Evolutionary conservation across 805 yeast genomes (phyloP), one percentile per base, ranked within the genome.

Genomic region (Saturnispora dispora): DNA sequence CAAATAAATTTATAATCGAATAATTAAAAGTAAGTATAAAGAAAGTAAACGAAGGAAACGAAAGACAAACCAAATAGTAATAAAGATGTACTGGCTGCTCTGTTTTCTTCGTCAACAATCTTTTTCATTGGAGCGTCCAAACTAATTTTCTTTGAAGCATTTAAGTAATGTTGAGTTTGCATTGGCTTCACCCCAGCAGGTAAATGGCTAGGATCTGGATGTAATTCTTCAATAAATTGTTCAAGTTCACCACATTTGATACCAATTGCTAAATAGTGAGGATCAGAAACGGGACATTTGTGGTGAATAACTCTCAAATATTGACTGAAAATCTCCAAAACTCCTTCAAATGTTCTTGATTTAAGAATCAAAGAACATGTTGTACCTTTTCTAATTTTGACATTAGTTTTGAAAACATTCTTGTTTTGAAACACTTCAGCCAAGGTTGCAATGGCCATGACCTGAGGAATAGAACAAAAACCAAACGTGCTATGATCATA

Each of bases 401-500:
- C 85, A 63, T 86, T 81, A 37, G 68, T 65, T 44, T 81, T 76
- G 63, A 91, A 78, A 3, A 91, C 85, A 3, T 71, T 62, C 3
- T 84, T 83, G 70, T 93, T 93, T 63, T 85, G 82, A 76, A 85
- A 90, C 33, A 93, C 85, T 48, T 83, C 73, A 22, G 91, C 88
- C 59, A 93, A 75, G 1, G 98, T 88, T 15, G 99, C 97, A 66
- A 93, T 85, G 36, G 98, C 96, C 99, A 93, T 93, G 18, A 91
- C 97, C 71, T 93, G 99, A 18, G 99, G 99, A 63, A 93, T 93
- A 10, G 97, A 88, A 72, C 97, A 90, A 73, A 93, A 93, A 60
- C 82, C 85, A 73, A 88, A 93, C 47, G 83, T 71, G 1, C 96
- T 80, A 54, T 84, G 86, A 64, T 93, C 99, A 53, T 77, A 77